Conservation (phyloP, 1,284 basidiomycete species). For the Malassezia furfur region DNA sequence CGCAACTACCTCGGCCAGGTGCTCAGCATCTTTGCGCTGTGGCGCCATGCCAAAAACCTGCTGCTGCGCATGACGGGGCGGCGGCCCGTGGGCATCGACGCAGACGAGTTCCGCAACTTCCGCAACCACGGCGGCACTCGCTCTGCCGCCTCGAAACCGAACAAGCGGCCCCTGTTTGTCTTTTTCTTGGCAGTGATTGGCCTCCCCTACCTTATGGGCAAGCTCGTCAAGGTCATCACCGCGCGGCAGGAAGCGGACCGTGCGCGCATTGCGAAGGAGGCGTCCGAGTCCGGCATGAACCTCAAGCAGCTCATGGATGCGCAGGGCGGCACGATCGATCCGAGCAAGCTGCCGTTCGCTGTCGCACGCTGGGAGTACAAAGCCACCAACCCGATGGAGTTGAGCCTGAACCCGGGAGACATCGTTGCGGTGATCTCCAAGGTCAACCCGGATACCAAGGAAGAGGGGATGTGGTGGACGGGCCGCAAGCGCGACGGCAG, state of each 20-base stretch:
- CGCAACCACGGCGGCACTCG: slow-evolving; percentile 25
- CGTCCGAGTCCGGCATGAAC: slow-evolving; percentile 21
- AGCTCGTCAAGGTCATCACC: slow-evolving; percentile 70
- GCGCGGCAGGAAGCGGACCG: slow-evolving; percentile 54
- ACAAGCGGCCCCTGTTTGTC: slow-evolving; percentile 79
- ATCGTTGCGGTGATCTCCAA: slow-evolving; percentile 80
- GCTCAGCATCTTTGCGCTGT: slow-evolving; percentile 71
- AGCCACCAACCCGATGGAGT: slow-evolving; percentile 58
- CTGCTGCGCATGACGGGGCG: slow-evolving; percentile 32
- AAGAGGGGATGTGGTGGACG: slow-evolving; percentile 86
- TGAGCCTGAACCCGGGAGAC: slow-evolving; percentile 75
- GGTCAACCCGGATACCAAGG: slow-evolving; percentile 54
- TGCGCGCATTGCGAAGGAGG: slow-evolving; percentile 49
- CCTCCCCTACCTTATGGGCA: slow-evolving; percentile 85
- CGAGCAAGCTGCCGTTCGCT: slow-evolving; percentile 68
- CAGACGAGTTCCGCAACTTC: slow-evolving; percentile 43
- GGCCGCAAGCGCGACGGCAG: slow-evolving; percentile 85
- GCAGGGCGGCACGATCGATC: slow-evolving; percentile 50
- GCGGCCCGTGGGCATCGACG: slow-evolving; percentile 34
- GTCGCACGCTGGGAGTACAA: slow-evolving; percentile 72
- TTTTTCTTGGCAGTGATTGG: slow-evolving; percentile 95
- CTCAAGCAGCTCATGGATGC: slow-evolving; percentile 34
- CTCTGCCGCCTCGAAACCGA: slow-evolving; percentile 46
- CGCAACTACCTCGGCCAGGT: slow-evolving; percentile 88
- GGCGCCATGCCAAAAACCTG: slow-evolving; percentile 63